A percentile compares a stretch with the other conserved stretches of the same genome.
Evolutionary conservation across 2,329 filamentous ascomycete genomes (phyloP).

Genomic region (Xylaria sp.): DNA sequence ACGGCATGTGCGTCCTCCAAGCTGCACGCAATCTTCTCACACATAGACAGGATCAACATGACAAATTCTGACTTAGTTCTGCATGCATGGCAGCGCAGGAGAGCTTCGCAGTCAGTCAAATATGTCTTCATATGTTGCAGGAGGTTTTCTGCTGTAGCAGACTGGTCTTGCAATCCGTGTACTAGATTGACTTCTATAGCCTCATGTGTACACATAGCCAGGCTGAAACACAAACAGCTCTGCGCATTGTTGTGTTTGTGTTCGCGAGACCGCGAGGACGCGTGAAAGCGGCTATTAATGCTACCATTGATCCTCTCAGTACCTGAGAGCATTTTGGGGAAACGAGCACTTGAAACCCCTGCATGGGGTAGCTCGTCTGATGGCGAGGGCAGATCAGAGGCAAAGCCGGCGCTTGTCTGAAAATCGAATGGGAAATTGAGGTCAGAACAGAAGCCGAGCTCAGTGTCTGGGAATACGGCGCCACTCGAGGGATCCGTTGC

Average conservation of each 20-base stretch:
- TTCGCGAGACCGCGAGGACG: not conserved
- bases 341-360: not conserved
- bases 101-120: not conserved
- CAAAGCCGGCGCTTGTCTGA: not conserved
- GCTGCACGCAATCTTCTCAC: slow-evolving; percentile 7
- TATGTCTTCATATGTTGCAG: not conserved
- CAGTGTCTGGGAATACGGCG: not conserved
- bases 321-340: not conserved
- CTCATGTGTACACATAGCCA: slow-evolving; percentile 5
- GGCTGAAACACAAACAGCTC: not conserved
- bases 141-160: not conserved
- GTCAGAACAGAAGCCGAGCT: not conserved
- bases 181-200: slow-evolving; percentile 1
- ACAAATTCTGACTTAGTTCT: not conserved
- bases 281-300: not conserved
- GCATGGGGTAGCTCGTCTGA: not conserved
- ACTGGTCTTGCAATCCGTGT: not conserved
- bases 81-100: slow-evolving; percentile 1
- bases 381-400: not conserved
- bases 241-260: not conserved
- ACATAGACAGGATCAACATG: slow-evolving; percentile 1
- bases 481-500: not conserved
- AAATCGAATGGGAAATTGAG: not conserved
- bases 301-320: not conserved
- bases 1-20: not conserved